Evolutionary conservation across 1,284 basidiomycete species (phyloP).

Genomic region (Gymnopus androsaceus): DNA sequence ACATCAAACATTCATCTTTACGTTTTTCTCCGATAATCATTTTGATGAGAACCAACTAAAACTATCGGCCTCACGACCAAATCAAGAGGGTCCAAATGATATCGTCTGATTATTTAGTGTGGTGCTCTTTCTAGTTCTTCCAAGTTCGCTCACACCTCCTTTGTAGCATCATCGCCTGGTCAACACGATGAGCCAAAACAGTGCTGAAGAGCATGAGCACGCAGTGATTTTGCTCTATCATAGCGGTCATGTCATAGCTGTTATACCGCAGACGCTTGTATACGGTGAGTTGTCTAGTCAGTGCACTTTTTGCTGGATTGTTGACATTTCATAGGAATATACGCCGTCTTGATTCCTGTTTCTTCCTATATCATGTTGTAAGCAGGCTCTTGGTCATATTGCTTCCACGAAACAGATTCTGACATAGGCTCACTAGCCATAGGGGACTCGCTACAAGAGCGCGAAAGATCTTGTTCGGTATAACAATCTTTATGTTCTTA

Average conservation of each 20-base stretch:
- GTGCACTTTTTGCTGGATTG: not conserved
- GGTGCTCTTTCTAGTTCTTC: too few species aligned
- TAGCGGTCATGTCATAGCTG: conserved; percentile 5
- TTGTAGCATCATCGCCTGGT: not conserved
- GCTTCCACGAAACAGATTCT: not conserved
- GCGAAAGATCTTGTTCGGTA: conserved; percentile 6
- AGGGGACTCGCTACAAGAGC: not conserved
- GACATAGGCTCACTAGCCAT: not conserved
- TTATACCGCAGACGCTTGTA: conserved; percentile 9
- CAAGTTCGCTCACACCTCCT: too few species aligned
- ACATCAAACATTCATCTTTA: too few species aligned
- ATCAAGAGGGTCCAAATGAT: too few species aligned
- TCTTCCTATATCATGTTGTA: conserved; percentile 11
- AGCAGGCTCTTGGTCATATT: not conserved
- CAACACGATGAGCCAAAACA: not conserved
- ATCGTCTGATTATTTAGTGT: too few species aligned
- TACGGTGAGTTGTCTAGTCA: not conserved
- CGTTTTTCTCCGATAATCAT: too few species aligned
- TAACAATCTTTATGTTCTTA: conserved; percentile 9
- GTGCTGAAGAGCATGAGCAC: conserved; percentile 2
- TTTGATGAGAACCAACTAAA: too few species aligned
- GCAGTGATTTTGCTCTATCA: not conserved
- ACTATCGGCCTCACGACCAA: too few species aligned
- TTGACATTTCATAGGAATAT: conserved; percentile 12
- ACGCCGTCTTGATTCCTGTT: conserved; percentile 12